These are phyloP conservation scores for Monosiga brevicollis DNA, from an alignment of 78 protist species.

Conservation along the genomic window DNA sequence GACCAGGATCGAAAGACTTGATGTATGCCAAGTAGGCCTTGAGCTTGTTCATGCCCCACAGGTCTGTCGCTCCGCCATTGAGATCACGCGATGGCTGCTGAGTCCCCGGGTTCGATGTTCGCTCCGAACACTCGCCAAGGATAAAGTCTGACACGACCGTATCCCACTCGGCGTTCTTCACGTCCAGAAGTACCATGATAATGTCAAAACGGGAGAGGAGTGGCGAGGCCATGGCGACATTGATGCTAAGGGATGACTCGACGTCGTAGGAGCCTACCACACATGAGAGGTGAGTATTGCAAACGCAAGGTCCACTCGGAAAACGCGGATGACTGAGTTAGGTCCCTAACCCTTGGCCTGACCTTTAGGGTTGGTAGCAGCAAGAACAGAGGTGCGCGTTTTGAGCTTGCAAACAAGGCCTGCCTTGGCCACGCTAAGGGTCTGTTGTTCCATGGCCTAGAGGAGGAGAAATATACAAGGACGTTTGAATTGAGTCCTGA, in stretches of 20 bases:
- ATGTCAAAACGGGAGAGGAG: constrained; percentile 90
- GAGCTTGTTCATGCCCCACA: not conserved
- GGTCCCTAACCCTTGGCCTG: constrained; percentile 22
- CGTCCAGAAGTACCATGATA: constrained; percentile 75
- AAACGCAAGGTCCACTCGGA: not conserved
- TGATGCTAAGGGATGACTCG: constrained; percentile 25
- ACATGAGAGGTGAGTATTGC: not conserved
- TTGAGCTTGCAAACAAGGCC: constrained; percentile 88
- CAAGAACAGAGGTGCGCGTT: constrained; percentile 77
- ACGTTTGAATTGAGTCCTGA: no score
- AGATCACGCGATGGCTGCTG: no score
- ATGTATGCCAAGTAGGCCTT: not conserved
- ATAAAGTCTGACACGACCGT: not conserved
- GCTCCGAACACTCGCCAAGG: not conserved
- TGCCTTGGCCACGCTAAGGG: constrained; percentile 94
- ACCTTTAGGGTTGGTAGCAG: constrained; percentile 82
- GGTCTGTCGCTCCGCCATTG: not conserved
- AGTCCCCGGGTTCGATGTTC: no score
- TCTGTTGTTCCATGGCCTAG: constrained; percentile 97
- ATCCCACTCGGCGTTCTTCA: not conserved
- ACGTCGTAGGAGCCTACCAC: constrained; percentile 7
- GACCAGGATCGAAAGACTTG: not conserved
- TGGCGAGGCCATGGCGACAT: constrained; percentile 78
- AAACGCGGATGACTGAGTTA: no score
- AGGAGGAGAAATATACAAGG: no score